Conservation (phyloP, 345 rosid genomes). For the Arabis hirsuta region DNA sequence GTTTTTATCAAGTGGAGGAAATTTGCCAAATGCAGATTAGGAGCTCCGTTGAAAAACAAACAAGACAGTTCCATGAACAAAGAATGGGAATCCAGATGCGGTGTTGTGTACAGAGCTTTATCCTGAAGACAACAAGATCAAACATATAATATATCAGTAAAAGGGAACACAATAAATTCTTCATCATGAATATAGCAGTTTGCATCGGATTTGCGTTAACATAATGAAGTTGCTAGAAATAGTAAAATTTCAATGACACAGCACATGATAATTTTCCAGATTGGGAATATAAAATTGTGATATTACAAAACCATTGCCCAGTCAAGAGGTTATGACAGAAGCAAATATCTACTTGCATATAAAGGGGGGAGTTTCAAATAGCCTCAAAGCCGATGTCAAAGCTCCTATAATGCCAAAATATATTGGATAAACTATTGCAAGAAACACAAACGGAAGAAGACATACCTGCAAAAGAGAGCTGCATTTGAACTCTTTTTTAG, state of each 20-base stretch:
- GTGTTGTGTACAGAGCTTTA: constrained; percentile 63
- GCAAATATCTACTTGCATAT: constrained; percentile 24
- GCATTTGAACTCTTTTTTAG: constrained; percentile 61
- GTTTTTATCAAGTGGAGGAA: constrained; percentile 85
- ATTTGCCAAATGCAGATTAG: constrained; percentile 80
- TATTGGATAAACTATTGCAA: constrained; percentile 2
- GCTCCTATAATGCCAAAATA: background rate
- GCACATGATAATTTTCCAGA: constrained; percentile 18
- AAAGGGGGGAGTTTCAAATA: constrained; percentile 18
- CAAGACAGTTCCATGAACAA: constrained; percentile 80
- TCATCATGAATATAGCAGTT: constrained; percentile 13
- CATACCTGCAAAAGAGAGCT: constrained; percentile 77
- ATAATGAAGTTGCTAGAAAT: constrained; percentile 4
- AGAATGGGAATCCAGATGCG: constrained; percentile 63
- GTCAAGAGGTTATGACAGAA: constrained; percentile 24
- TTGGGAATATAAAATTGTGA: background rate
- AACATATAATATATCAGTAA: constrained; percentile 11
- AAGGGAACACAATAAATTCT: background rate
- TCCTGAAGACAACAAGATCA: constrained; percentile 58
- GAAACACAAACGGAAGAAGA: constrained; percentile 26
- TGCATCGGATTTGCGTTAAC: constrained; percentile 5
- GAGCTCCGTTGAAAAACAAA: constrained; percentile 66
- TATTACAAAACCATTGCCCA: constrained; percentile 8
- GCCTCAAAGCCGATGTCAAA: constrained; percentile 22
- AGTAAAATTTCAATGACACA: background rate